Base-by-base conservation (phyloP, 2,329 filamentous ascomycete species). In the Nemania diffusa region DNA sequence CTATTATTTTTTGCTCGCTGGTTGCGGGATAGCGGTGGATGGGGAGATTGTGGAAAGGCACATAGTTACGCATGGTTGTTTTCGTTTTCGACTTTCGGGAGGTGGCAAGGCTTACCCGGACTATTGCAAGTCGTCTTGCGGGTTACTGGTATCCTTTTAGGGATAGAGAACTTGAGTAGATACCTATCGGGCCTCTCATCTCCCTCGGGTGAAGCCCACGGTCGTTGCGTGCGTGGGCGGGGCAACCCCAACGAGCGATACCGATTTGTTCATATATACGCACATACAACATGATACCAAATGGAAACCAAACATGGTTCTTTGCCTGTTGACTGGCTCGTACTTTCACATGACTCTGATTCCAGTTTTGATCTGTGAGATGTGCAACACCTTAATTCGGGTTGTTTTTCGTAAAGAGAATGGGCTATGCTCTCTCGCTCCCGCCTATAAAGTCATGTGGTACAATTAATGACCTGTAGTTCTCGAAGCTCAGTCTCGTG, bases 1-100 rank as follows among this genome's bases (percentile, higher is more conserved):
- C 51, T 55, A 40, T 62, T 65, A 53, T 65, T 52, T 63, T 60
- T 69, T 68, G 71, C 68, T 69, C 66, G 67, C 53, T 29, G 65
- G 65, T 60, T 68, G 42, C 48, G 48, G 62, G 24, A 56, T 42
- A 13, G 44, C 9, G 37, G 60, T 62, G 57, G 64, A 65, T 22
- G 52, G 57, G 55, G 8, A 46, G 58, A 65, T 62, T 55, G 51
- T 62, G 60, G 5, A 27, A 26, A 17, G 46, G 34, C 37, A 59
- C 44, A 57, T 27, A 44, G 26, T 8, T 5, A 13, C 20, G 13
- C 17, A 29, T 34, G 9, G 13, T 51, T 8, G 24, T 53, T 13
- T 40, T 60, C 26, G 50, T 24, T 5, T 42, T 53, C n/a, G n/a
- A n/a, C n/a, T n/a, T n/a, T n/a, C n/a, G 34, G 52, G 3, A 20